Evolutionary conservation across 2,329 filamentous ascomycete species (phyloP), one percentile per base, ranked within the genome.

Genomic region (Cladosporium sp.): DNA sequence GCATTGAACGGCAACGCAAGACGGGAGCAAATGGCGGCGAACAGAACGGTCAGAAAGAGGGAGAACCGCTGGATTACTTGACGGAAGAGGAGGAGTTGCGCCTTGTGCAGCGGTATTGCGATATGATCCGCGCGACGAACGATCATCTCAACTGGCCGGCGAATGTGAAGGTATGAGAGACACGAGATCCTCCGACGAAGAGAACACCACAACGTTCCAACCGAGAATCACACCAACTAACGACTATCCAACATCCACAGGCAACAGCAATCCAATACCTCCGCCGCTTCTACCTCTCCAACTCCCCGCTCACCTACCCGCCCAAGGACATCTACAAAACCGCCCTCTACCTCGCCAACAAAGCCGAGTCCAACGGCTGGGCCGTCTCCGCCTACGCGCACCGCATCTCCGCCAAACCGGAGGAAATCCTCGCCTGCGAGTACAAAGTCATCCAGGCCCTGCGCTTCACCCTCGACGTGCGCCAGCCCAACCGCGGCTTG

Each of bases 251-350:
- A 48, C 12, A 6, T 1, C 22, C 56, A 51, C 45, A 83, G 78
- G 84, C 86, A 20, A 96, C 91, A 6, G 89, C 89, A 3, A 87
- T 92, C 54, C 84, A 95, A 64, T 96, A 95, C 67, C 80, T 99
- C 54, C 87, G 89, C 50, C 87, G 93, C 52, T 97, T 99, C 78
- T 99, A 97, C 73, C 80, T 96, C 32, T 92, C 88, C 64, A 96
- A 97, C 71, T 95, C 88, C 36, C 83, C 91, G 63, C 96, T 97
- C 88, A 96, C 91, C 24, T 97, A 99, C 67, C 88, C 92, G 55
- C 92, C 91, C 0, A 87, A 88, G 55, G 85, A 89, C 56, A 87
- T 97, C 58, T 84, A 95, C 66, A 89, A 91, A 65, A 93, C 90
- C 24, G 89, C 88, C 30, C 80, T 99, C 49, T 97, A 95, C 75